These are phyloP conservation scores for Plasmodium vivax DNA, from an alignment of 169 alveolate genomes.

Conservation along the genomic window DNA sequence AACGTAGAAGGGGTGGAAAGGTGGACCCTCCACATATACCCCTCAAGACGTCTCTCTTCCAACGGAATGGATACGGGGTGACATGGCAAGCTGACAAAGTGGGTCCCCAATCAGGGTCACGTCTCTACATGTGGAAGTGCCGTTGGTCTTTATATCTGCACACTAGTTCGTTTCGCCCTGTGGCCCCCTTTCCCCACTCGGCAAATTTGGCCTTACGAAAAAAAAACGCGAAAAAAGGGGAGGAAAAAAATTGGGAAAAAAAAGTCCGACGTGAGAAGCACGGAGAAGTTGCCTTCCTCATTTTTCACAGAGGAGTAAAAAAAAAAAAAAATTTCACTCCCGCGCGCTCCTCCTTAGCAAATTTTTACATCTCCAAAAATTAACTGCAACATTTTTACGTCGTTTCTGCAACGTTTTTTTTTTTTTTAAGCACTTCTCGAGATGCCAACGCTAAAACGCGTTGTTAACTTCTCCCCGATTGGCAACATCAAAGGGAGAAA, in stretches of 20 bases:
- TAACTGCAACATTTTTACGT: not conserved
- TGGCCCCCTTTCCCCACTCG: not conserved
- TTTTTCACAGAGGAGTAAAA: not conserved
- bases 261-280: not conserved
- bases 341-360: not conserved
- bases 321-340: not conserved
- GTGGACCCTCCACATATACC: not conserved
- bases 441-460: not conserved
- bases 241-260: too few species aligned
- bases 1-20: not conserved
- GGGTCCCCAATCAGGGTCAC: not conserved
- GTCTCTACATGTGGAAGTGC: not conserved
- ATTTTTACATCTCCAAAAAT: not conserved
- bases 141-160: not conserved
- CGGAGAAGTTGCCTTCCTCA: not conserved
- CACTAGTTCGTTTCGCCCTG: not conserved
- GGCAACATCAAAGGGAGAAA: not conserved
- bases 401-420: not conserved
- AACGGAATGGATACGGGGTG: not conserved
- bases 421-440: not conserved
- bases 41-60: not conserved
- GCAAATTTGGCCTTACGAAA: not conserved
- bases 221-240: too few species aligned
- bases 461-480: not conserved
- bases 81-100: not conserved